Evolutionary conservation across 1,139 yeast genomes (phyloP).

Genomic region (Williopsis jadinii): DNA sequence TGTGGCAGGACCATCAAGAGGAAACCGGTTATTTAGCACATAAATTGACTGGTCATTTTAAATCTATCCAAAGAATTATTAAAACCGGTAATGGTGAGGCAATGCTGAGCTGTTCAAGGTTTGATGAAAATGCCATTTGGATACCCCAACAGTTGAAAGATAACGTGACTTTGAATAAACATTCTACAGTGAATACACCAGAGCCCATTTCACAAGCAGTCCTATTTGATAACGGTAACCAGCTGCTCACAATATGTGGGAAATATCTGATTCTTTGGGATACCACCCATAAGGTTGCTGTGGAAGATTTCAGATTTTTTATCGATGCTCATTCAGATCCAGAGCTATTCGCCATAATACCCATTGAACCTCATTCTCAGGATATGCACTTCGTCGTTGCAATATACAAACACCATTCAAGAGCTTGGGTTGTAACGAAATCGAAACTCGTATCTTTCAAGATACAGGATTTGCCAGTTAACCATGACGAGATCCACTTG

Average conservation of each 20-base stretch:
- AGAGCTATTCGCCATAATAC: conserved; percentile 38
- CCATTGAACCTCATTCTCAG: conserved; percentile 31
- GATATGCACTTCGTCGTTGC: conserved; percentile 38
- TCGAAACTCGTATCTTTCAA: conserved; percentile 26
- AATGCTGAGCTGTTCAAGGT: conserved; percentile 44
- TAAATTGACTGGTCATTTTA: conserved; percentile 79
- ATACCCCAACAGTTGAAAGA: conserved; percentile 26
- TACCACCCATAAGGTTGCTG: conserved; percentile 30
- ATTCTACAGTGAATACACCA: conserved; percentile 27
- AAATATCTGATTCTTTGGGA: conserved; percentile 56
- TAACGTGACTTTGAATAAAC: conserved; percentile 26
- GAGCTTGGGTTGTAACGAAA: conserved; percentile 19
- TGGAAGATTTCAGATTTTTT: conserved; percentile 9
- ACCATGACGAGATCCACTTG: conserved; percentile 31
- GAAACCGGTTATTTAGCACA: conserved; percentile 29
- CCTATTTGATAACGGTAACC: conserved; percentile 48
- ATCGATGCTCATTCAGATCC: conserved; percentile 23
- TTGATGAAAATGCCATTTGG: conserved; percentile 64
- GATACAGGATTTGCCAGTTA: conserved; percentile 18
- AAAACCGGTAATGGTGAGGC: conserved; percentile 61
- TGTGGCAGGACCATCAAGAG: conserved; percentile 10
- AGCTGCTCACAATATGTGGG: conserved; percentile 37
- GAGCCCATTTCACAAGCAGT: conserved; percentile 42
- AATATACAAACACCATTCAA: conserved; percentile 28
- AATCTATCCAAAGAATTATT: conserved; percentile 61